Evolutionary conservation across 2,329 filamentous ascomycete species (phyloP), one percentile per base, ranked within the genome.

Genomic region (Epichloe coenophiala): DNA sequence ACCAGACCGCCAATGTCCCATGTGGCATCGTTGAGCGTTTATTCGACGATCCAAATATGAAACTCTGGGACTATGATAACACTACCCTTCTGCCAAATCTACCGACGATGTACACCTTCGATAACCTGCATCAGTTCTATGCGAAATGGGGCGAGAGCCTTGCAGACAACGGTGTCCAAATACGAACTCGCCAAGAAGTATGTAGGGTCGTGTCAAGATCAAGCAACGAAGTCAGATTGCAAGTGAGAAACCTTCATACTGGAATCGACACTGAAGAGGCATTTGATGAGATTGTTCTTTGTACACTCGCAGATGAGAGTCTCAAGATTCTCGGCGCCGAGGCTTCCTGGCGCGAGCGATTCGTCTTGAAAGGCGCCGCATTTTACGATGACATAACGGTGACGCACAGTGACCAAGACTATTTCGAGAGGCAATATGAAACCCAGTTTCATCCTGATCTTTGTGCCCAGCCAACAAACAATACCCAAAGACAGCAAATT

Each of bases 371-470:
- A n/a, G 78, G 80, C 15, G 84, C 84, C 9, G 80, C 79, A 53
- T 80, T 85, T 63, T 79, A 76, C 59, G 77, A 86, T 68, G 83
- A 87, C 61, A 77, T 86, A 50, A 86, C 83, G 13, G 73, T 86
- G 54, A 86, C 83, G 1, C 83, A 86, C 61, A 76, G 71, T 56
- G 83, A 87, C 61, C 65, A 68, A 5, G 67, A 72, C 11, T 86
- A 86, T 66, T 84, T 86, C 70, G 72, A 77, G 51, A 75, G 74
- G 44, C 78, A 86, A 63, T 86, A 87, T 68, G 81, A 85, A 57
- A 83, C 77, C 43, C 68, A 67, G 51, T 83, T 77, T 65, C 70
- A 73, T 53, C 57, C 68, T 0, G 65, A 75, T 1, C 73, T 77
- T 1, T 76, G 72, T 53, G 73, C 71, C 0, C 70, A 71, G 63